Evolutionary conservation across 2,329 filamentous ascomycete genomes (phyloP), one percentile per base, ranked within the genome.

Genomic region (Trichoderma oligosporum): DNA sequence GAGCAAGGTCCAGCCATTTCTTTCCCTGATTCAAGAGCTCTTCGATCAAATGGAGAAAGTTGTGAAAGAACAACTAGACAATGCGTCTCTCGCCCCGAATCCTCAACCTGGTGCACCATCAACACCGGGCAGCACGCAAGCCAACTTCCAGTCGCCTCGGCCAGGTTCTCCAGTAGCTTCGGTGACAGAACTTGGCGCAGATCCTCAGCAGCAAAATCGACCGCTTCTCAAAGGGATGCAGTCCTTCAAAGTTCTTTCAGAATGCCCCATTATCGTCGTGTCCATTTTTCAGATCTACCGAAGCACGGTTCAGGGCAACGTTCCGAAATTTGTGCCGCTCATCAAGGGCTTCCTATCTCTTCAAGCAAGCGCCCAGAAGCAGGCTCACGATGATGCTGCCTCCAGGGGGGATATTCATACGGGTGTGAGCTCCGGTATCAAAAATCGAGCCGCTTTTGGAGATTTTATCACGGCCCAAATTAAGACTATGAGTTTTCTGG

Each of bases 401-500:
- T 83, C 85, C 1, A 87, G 85, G 66, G 87, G 87, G 14, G 88
- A 86, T 31, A 88, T 96, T 12, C 97, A 97, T 68, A 94, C 91
- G 0, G 93, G 94, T 2, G 90, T 99, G 53, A 96, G 91, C 73
- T 89, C 89, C 46, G 89, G 91, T 58, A 97, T 99, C 68, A 93
- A 91, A 73, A 96, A 97, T 66, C 82, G 92, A 57, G 88, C 88
- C 11, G 93, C 92, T 0, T 99, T 97, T 75, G 94, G 93, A 33
- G 95, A 99, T 66, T 96, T 97, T 64, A 95, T 99, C 62, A 97
- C 91, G 0, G 91, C 93, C 1, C 95, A 99, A 71, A 94, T 99
- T 14, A 97, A 99, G 78, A 97, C 93, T 0, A 97, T 99, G 93
- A 97, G 92, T 67, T 99, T 99, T 67, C 72, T 99, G 63, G 95